Conservation (phyloP, 1,139 yeast genomes). For the Saccharomyces uvarum region DNA sequence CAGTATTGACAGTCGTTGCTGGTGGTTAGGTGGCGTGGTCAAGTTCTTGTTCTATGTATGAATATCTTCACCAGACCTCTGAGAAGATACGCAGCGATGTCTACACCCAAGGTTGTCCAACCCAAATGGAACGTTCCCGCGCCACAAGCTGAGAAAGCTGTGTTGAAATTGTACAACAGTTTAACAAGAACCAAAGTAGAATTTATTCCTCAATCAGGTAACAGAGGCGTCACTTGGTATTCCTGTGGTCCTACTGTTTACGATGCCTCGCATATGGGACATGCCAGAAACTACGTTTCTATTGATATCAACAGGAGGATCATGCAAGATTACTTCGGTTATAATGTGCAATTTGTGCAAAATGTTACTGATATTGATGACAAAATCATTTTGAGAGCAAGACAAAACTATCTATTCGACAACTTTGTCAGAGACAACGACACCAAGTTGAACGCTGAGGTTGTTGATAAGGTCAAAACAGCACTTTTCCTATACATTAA, state of each 20-base stretch:
- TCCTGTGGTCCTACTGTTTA: conserved; percentile 99
- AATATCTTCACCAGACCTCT: conserved; percentile 1
- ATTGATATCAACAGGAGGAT: conserved; percentile 88
- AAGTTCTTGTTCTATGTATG: conserved; percentile 5
- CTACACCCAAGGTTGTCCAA: conserved; percentile 40
- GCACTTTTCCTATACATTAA: conserved; percentile 45
- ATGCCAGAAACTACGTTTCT: conserved; percentile 92
- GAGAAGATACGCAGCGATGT: conserved; percentile 7
- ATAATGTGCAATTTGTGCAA: conserved; percentile 78
- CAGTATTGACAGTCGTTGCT: neutral
- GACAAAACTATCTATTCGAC: conserved; percentile 77
- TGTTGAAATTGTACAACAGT: conserved; percentile 59
- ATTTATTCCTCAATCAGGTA: conserved; percentile 54
- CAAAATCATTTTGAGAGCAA: conserved; percentile 87
- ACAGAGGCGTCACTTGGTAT: conserved; percentile 79
- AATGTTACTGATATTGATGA: conserved; percentile 97
- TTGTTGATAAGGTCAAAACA: conserved; percentile 36
- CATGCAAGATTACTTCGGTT: conserved; percentile 83
- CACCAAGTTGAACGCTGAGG: conserved; percentile 19
- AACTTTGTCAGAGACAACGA: conserved; percentile 37
- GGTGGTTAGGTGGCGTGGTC: neutral
- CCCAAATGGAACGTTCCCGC: conserved; percentile 22
- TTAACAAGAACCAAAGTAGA: conserved; percentile 74
- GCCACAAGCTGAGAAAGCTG: conserved; percentile 14
- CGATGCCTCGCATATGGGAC: conserved; percentile 98